phyloP scores from a whole-genome alignment of 1,139 yeast species.

The Yamadazyma triangularis region DNA sequence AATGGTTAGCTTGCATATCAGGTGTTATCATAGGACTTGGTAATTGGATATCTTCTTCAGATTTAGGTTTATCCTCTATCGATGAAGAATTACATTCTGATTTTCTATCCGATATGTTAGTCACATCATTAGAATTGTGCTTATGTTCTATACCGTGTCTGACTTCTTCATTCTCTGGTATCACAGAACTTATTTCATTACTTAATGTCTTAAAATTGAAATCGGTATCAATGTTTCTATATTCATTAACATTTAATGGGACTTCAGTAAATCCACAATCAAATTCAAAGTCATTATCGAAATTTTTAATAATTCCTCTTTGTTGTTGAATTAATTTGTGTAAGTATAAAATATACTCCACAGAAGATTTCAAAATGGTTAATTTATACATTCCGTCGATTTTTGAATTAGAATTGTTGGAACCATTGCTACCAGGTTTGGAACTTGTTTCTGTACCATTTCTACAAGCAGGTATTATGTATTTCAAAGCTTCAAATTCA shows the following conservation, averaged over 20 bases:
- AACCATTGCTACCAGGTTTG: conserved; percentile 7
- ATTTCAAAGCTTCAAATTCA: conserved; percentile 77
- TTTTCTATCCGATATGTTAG: conserved; percentile 2
- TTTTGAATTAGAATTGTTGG: conserved; percentile 17
- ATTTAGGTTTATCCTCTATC: background rate
- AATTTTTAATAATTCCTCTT: conserved; percentile 26
- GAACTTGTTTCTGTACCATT: conserved; percentile 7
- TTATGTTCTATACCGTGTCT: conserved; percentile 10
- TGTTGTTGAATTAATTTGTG: conserved; percentile 55
- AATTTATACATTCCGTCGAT: conserved; percentile 74
- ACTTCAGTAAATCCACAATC: conserved; percentile 46
- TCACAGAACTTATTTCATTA: conserved; percentile 3
- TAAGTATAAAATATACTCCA: conserved; percentile 69
- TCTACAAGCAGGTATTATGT: conserved; percentile 71
- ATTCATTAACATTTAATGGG: conserved; percentile 53
- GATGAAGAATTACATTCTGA: conserved; percentile 2
- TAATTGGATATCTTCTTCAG: conserved; percentile 18
- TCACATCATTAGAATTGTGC: conserved; percentile 4
- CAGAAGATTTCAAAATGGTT: conserved; percentile 75
- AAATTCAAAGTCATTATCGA: conserved; percentile 24
- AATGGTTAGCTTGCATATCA: conserved; percentile 31
- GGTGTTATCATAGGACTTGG: conserved; percentile 45
- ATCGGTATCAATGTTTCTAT: conserved; percentile 55
- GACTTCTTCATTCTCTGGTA: conserved; percentile 4
- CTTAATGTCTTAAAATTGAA: conserved; percentile 37